Evolutionary conservation across 148 eudicot genomes (phyloP).

Genomic region (Polygonum aviculare): DNA sequence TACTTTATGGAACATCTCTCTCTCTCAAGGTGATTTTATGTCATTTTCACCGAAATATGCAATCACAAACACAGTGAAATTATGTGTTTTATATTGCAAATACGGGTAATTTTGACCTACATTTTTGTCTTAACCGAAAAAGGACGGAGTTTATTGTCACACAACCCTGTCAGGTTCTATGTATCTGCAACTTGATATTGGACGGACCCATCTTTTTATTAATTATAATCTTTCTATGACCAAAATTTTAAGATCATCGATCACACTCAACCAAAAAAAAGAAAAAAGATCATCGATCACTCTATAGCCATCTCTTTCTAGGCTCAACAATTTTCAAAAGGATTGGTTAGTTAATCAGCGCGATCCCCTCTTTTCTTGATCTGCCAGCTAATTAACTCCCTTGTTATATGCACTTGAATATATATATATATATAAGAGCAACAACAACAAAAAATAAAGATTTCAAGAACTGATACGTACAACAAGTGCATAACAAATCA

Average conservation of each 20-base stretch:
- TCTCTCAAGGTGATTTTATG: conserved; percentile 19
- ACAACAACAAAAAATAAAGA: no score
- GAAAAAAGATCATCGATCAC: not conserved
- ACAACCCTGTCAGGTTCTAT: conserved; percentile 46
- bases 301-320: not conserved
- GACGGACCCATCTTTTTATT: not conserved
- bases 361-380: not conserved
- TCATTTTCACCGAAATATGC: conserved; percentile 67
- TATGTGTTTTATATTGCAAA: not conserved
- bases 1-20: not conserved
- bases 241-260: not conserved
- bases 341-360: not conserved
- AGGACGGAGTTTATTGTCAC: conserved; percentile 30
- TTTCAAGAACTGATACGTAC: no score
- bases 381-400: not conserved
- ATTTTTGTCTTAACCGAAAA: conserved; percentile 47
- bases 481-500: not conserved
- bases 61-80: conserved; percentile 1
- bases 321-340: not conserved
- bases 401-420: not conserved
- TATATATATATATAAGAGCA: no score
- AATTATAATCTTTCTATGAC: not conserved
- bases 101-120: conserved; percentile 56
- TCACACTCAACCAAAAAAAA: not conserved
- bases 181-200: conserved; percentile 9